Conservation (phyloP, 306 rosid species). For the Alnus rubra region DNA sequence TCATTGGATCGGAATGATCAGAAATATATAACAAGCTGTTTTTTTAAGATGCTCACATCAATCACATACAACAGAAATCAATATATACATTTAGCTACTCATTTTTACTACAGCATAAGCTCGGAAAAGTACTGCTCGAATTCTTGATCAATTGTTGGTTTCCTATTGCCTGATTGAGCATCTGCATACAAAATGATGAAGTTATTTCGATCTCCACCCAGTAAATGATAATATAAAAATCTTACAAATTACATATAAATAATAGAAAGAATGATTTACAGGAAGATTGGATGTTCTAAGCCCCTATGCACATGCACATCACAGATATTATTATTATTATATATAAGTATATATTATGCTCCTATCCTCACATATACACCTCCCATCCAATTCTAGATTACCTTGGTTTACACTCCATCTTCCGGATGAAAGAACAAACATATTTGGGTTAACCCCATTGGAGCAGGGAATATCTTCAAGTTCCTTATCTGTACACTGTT, state of each 20-base stretch:
- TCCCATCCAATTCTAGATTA: constrained; percentile 20
- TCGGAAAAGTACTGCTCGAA: constrained; percentile 86
- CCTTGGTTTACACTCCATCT: constrained; percentile 64
- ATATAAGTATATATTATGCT: background rate
- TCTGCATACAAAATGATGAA: constrained; percentile 51
- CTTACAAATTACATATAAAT: constrained; percentile 7
- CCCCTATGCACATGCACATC: background rate
- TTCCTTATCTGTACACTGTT: constrained; percentile 48
- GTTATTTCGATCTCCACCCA: background rate
- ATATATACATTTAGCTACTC: constrained; percentile 26
- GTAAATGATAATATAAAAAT: constrained; percentile 1
- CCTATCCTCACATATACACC: background rate
- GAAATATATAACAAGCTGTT: constrained; percentile 9
- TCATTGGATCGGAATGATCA: constrained; percentile 11
- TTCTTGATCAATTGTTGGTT: constrained; percentile 92
- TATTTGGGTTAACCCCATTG: constrained; percentile 44
- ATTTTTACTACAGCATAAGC: constrained; percentile 64
- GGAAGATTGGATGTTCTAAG: background rate
- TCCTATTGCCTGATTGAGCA: constrained; percentile 52
- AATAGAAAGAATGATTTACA: background rate
- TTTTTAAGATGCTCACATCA: constrained; percentile 10
- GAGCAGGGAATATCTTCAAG: constrained; percentile 50
- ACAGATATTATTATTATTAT: too few species aligned
- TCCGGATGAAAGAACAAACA: constrained; percentile 64
- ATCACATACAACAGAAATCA: constrained; percentile 5